Percentiles rank a stretch among this genome's conserved stretches.
Evolutionary conservation across 768 basidiomycete genomes (phyloP).

Genomic region (Mrakia hoshinonis): DNA sequence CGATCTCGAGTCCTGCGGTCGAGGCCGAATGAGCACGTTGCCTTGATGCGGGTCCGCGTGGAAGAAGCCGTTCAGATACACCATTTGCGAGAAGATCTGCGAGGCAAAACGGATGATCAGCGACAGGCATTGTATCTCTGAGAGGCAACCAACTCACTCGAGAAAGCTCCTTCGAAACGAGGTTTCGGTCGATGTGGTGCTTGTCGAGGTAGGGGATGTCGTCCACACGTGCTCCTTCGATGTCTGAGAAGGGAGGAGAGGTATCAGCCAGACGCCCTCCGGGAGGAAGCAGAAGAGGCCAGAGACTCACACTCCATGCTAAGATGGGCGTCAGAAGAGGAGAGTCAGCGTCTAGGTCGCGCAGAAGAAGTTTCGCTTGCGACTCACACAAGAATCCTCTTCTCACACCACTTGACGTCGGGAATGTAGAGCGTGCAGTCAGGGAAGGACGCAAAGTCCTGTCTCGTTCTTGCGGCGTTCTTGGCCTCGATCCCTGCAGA

Average conservation of each 20-base stretch:
- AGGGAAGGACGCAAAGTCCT: conserved; percentile 61
- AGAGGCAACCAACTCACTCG: conserved; percentile 1
- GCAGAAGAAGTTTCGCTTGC: conserved; percentile 43
- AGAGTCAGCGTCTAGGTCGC: neutral
- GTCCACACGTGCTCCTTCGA: conserved; percentile 74
- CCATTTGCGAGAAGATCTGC: conserved; percentile 87
- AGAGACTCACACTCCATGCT: conserved; percentile 28
- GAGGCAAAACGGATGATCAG: neutral
- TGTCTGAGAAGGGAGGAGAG: conserved; percentile 31
- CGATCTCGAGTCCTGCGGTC: conserved; percentile 54
- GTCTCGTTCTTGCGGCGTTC: conserved; percentile 63
- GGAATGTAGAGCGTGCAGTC: conserved; percentile 77
- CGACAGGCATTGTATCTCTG: neutral
- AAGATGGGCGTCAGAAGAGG: neutral
- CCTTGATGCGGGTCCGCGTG: conserved; percentile 73
- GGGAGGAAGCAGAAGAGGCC: neutral
- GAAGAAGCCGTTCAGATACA: conserved; percentile 79
- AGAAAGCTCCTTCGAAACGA: conserved; percentile 80
- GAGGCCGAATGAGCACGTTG: conserved; percentile 72
- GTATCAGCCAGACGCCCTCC: neutral
- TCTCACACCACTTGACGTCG: conserved; percentile 64
- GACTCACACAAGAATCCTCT: conserved; percentile 59
- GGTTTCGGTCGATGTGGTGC: conserved; percentile 81
- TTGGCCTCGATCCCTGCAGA: conserved; percentile 60
- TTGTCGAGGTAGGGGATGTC: conserved; percentile 73